Evolutionary conservation across 257 asterid genomes (phyloP), one percentile per base, ranked within the genome.

Genomic region (Nicotiana tomentosiformis): DNA sequence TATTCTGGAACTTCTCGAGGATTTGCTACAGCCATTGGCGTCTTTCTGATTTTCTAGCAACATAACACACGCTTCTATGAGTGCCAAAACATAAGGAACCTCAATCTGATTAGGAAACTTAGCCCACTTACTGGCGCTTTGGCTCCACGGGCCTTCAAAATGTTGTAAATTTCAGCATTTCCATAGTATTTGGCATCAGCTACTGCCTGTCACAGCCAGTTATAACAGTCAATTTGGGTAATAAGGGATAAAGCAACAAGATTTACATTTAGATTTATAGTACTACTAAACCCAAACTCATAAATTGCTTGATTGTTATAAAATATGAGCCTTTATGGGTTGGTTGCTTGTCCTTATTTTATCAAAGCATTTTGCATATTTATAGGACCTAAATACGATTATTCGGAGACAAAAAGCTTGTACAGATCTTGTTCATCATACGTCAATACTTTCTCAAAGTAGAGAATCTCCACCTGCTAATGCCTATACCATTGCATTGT

Each of bases 181-280:
- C 98, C 98, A 86, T 96, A 96, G 89, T 96, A 91, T 86, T 96
- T 96, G 60, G 98, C 98, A 91, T 96, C 99, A 89, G 97, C 97
- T 79, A 98, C 98, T 18, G 99, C 98, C 99, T 95, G 89, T 49
- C 86, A 83, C 53, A 81, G 14, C 61, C 20, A 12, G 61, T 72
- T 46, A 14, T 72, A 72, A 23, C 39, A 72, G 37, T 72, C 61
- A 72, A 20, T 23, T 26, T 72, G 30, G 79, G 26, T 12, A 30
- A 46, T 49, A 72, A 49, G 39, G 58, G 61, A 7, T 68, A 68
- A 16, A 69, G 30, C 77, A 69, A 18, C 77, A 69, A 69, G 33
- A 69, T 69, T 69, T 69, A 69, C 33, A 20, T 69, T 69, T n/a
- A 39, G 57, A n/a, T 10, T n/a, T 69, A 18, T 32, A 39, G 51